A percentile compares a stretch with the other conserved stretches of the same genome.
phyloP scores from a whole-genome alignment of 1,284 basidiomycete genomes.

The Rhodotorula mucilaginosa region DNA sequence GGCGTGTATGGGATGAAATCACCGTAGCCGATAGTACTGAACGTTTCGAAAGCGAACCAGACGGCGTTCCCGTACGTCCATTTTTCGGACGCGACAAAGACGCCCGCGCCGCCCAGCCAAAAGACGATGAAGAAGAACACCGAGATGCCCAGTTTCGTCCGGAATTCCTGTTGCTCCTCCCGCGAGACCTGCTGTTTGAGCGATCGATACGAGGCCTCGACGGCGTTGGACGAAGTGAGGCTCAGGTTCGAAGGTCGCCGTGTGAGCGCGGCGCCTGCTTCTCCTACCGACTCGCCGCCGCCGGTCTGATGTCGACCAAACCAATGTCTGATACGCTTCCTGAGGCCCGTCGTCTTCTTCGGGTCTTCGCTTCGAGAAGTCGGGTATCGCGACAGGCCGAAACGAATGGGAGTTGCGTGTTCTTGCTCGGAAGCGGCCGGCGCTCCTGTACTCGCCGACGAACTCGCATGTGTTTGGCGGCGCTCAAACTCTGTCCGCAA shows the following conservation, averaged over 20 bases:
- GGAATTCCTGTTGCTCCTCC: slow-evolving; percentile 49
- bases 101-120: slow-evolving; percentile 61
- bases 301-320: neutral
- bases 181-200: slow-evolving; percentile 46
- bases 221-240: slow-evolving; percentile 5
- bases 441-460: neutral
- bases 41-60: slow-evolving; percentile 57
- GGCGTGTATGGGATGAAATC: slow-evolving; percentile 63
- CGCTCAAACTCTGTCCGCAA: neutral
- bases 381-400: no score
- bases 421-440: neutral
- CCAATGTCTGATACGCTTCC: neutral
- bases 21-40: slow-evolving; percentile 58
- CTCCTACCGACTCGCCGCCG: neutral
- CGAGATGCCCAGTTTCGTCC: slow-evolving; percentile 51
- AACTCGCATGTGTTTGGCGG: no score
- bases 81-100: slow-evolving; percentile 58
- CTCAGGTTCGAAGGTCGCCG: neutral
- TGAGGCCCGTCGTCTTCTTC: no score
- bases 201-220: slow-evolving; percentile 44
- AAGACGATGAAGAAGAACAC: slow-evolving; percentile 63
- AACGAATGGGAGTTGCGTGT: neutral
- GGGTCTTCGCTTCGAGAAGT: no score
- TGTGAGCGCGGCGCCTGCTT: neutral
- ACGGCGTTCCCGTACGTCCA: slow-evolving; percentile 59